Evolutionary conservation across 2,329 filamentous ascomycete species (phyloP).

Genomic region (Nigrospora oryzae): DNA sequence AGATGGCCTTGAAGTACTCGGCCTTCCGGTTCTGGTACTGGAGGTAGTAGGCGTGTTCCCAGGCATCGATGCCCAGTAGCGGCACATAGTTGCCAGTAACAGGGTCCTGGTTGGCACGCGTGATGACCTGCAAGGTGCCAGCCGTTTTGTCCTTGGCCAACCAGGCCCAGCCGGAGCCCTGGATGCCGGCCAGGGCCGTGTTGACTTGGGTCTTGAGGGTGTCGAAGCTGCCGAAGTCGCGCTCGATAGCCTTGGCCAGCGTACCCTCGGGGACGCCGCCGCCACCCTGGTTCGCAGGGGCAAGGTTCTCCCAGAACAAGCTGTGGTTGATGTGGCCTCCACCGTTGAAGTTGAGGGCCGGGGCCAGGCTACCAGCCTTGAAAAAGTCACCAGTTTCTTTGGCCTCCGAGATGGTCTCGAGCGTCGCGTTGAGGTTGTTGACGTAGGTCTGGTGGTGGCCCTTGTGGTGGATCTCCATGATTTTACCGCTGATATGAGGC

Average conservation of each 20-base stretch:
- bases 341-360: conserved; percentile 54
- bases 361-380: conserved; percentile 19
- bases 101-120: conserved; percentile 58
- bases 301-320: conserved; percentile 64
- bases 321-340: conserved; percentile 60
- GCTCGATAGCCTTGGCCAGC: conserved; percentile 38
- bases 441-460: conserved; percentile 81
- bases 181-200: conserved; percentile 45
- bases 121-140: conserved; percentile 47
- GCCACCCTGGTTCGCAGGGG: conserved; percentile 24
- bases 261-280: conserved; percentile 41
- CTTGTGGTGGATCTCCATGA: conserved; percentile 80
- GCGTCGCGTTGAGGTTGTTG: conserved; percentile 63
- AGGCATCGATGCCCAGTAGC: conserved; percentile 57
- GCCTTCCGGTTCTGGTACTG: conserved; percentile 75
- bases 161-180: conserved; percentile 64
- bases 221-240: conserved; percentile 46
- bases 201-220: conserved; percentile 46
- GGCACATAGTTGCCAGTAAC: conserved; percentile 37
- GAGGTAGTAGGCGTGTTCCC: conserved; percentile 52
- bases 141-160: conserved; percentile 43
- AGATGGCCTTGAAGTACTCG: conserved; percentile 72
- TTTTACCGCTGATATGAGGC: conserved; percentile 64
- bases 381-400: conserved; percentile 36
- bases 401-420: conserved; percentile 58